phyloP scores from a whole-genome alignment of 2,329 filamentous ascomycete species.

The Leptographium galeiforme region DNA sequence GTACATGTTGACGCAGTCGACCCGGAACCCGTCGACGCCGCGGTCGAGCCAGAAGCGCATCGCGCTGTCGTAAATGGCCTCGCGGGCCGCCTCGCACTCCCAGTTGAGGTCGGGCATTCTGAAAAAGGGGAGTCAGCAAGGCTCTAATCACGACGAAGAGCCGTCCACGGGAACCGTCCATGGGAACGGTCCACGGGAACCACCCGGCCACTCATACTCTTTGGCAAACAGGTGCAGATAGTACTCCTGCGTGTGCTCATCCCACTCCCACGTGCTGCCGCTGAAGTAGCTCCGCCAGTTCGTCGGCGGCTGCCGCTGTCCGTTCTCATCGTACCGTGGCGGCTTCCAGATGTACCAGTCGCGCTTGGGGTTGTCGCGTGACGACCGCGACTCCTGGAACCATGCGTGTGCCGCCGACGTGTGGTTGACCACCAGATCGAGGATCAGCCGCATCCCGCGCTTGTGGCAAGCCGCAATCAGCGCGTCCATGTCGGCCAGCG shows the following conservation, averaged over 20 bases:
- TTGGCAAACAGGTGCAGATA: constrained; percentile 63
- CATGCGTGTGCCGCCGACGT: constrained; percentile 59
- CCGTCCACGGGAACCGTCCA: not conserved
- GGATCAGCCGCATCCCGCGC: constrained; percentile 42
- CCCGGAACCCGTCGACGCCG: constrained; percentile 61
- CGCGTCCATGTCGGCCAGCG: constrained; percentile 48
- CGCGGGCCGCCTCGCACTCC: constrained; percentile 55
- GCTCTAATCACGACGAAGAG: not conserved
- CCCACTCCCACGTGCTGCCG: constrained; percentile 55
- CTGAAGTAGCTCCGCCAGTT: constrained; percentile 58
- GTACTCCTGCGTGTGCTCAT: constrained; percentile 59
- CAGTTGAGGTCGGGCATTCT: constrained; percentile 82
- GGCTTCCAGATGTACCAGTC: constrained; percentile 34
- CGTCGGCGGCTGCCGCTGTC: constrained; percentile 55
- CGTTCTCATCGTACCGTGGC: constrained; percentile 33
- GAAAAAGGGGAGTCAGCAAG: too few species aligned
- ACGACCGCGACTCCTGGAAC: constrained; percentile 54
- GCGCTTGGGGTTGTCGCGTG: constrained; percentile 47
- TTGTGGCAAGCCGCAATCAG: constrained; percentile 46
- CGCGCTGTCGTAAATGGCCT: constrained; percentile 56
- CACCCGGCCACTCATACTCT: constrained; percentile 1
- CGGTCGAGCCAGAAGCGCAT: constrained; percentile 70
- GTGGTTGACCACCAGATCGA: constrained; percentile 69
- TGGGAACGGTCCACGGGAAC: not conserved
- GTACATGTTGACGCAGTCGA: constrained; percentile 63